phyloP scores from a whole-genome alignment of 1,284 basidiomycete species.

The Neolentinus lepideus region DNA sequence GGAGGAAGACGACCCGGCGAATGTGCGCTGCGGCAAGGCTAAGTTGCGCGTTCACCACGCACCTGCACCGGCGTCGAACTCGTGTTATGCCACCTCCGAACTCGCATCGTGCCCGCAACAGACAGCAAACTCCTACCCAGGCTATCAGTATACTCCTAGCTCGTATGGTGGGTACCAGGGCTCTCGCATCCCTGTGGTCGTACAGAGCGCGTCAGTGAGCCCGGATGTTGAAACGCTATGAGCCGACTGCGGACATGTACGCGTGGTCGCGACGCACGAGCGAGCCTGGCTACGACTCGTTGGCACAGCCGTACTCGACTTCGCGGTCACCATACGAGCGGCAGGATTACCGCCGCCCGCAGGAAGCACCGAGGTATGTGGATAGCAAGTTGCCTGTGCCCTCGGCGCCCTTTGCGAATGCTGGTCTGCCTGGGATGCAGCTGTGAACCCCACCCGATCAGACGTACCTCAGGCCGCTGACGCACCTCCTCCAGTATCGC shows the following conservation, averaged over 20 bases:
- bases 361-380: constrained; percentile 12
- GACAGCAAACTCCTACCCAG: constrained; percentile 4
- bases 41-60: constrained; percentile 31
- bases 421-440: constrained; percentile 76
- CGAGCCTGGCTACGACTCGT: neutral
- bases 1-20: constrained; percentile 27
- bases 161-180: neutral
- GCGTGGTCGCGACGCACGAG: neutral
- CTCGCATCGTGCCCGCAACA: constrained; percentile 1
- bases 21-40: constrained; percentile 42
- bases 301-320: neutral
- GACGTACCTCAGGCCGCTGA: constrained; percentile 26
- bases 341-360: neutral
- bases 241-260: neutral
- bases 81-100: neutral
- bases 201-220: constrained; percentile 13
- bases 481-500: neutral
- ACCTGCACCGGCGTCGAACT: neutral
- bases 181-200: neutral
- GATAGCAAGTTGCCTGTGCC: constrained; percentile 26
- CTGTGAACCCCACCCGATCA: constrained; percentile 43
- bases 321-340: neutral
- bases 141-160: neutral
- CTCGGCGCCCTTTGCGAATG: constrained; percentile 77
- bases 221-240: constrained; percentile 23